Conservation (phyloP, 2,329 filamentous ascomycete genomes). For the Ascocoryne sarcoides region DNA sequence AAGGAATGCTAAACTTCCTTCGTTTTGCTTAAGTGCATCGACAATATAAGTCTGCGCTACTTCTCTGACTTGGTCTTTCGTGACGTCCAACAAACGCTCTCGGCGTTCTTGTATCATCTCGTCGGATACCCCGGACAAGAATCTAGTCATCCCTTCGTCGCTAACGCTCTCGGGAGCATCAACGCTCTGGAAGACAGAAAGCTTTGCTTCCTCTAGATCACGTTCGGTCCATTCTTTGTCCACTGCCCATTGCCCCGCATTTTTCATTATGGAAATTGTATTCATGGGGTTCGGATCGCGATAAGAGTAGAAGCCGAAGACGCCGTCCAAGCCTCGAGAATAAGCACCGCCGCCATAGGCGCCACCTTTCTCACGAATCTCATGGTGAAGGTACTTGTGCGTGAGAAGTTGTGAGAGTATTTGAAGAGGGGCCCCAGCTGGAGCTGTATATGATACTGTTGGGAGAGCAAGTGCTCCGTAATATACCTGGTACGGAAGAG, state of each 20-base stretch:
- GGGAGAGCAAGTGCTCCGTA: constrained; percentile 78
- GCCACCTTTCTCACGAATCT: constrained; percentile 95
- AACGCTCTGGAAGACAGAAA: constrained; percentile 84
- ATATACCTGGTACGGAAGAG: constrained; percentile 93
- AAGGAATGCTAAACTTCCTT: constrained; percentile 63
- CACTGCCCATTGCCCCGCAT: constrained; percentile 73
- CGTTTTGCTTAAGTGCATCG: constrained; percentile 48
- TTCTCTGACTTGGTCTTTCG: constrained; percentile 65
- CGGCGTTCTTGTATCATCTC: constrained; percentile 82
- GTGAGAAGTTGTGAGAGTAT: constrained; percentile 87
- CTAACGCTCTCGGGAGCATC: constrained; percentile 85
- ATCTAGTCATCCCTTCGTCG: constrained; percentile 76
- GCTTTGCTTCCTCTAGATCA: constrained; percentile 91
- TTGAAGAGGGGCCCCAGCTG: constrained; percentile 70
- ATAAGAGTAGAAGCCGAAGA: constrained; percentile 95
- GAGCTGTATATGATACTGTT: constrained; percentile 73
- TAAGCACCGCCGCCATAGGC: constrained; percentile 92
- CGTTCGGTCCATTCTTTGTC: constrained; percentile 73
- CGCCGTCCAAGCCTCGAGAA: constrained; percentile 66
- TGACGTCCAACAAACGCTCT: constrained; percentile 80
- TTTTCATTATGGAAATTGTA: constrained; percentile 74
- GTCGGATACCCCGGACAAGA: constrained; percentile 75
- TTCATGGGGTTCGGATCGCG: constrained; percentile 92
- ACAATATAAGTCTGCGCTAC: constrained; percentile 79
- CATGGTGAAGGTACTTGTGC: constrained; percentile 92